Evolutionary conservation across 805 yeast genomes (phyloP), one percentile per base, ranked within the genome.

Genomic region (Candida fluviatilis): DNA sequence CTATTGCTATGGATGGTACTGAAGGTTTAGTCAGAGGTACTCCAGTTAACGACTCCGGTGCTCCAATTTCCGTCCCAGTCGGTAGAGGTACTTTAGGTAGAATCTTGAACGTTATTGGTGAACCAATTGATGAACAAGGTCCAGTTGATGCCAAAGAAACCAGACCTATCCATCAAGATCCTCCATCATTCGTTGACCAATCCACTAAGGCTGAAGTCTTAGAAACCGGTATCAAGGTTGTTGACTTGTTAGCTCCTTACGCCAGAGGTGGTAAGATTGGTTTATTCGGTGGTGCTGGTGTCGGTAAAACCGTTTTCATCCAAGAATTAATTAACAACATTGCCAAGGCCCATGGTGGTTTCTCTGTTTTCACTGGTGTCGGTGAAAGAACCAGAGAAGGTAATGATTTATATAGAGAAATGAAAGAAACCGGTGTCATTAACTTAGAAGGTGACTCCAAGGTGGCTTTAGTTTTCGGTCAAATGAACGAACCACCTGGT

Each of bases 251-350:
- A 57, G 99, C 99, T 58, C 99, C 99, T 59, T 91, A 91, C 80
- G 98, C 99, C 69, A 89, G 97, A 87, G 99, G 99, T 87, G 99
- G 99, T 87, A 91, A 91, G 84, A 91, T 91, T 88, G 99, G 99
- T 84, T 83, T 91, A 67, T 91, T 91, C 85, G 99, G 99, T 80
- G 99, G 99, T 91, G 99, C 99, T 73, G 99, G 99, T 91, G 99
- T 91, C 86, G 99, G 99, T 78, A 91, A 91, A 77, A 91, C 99
- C 73, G 99, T 91, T 51, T 91, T 91, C 78, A 91, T 91, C 76
- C 99, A 91, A 81, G 99, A 91, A 79, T 82, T 91, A 78, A 91
- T 91, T 74, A 91, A 93, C 90, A 91, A 91, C 82, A 93, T 91
- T 66, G 99, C 99, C 70, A 93, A 91, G 82, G 98, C 99, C 64